Evolutionary conservation across 176 grass and related monocot species (phyloP).

Genomic region (Coix lacrymajobi): DNA sequence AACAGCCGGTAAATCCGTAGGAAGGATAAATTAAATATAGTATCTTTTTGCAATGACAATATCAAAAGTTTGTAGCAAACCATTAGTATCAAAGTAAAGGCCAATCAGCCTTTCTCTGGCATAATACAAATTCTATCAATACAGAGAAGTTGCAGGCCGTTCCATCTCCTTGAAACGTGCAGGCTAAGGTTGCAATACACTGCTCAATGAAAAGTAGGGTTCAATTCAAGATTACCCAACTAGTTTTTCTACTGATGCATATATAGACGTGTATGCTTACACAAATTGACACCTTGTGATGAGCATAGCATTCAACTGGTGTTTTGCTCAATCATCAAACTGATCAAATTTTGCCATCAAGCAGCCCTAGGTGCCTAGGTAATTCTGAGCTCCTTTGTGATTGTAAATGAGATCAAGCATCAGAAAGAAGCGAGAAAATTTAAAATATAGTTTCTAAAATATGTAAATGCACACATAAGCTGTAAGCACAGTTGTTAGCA

Average conservation of each 20-base stretch:
- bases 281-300: not conserved
- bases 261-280: not conserved
- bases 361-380: not conserved
- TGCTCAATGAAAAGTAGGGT: not conserved
- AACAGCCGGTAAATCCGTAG: not conserved
- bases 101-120: not conserved
- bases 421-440: not conserved
- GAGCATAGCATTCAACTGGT: not conserved
- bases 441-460: conserved; percentile 33
- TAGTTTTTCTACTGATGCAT: not conserved
- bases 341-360: not conserved
- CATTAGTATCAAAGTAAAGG: not conserved
- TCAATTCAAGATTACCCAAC: not conserved
- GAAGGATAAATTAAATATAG: not conserved
- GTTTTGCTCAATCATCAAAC: not conserved
- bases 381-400: not conserved
- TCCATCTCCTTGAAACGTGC: not conserved
- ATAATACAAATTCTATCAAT: not conserved
- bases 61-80: not conserved
- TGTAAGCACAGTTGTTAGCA: conserved; percentile 63
- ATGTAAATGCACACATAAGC: conserved; percentile 62
- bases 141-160: not conserved
- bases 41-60: not conserved
- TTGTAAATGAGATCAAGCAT: not conserved
- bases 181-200: not conserved